Conservation (phyloP, 805 yeast species). For the Blastobotrys chiropterorum region DNA sequence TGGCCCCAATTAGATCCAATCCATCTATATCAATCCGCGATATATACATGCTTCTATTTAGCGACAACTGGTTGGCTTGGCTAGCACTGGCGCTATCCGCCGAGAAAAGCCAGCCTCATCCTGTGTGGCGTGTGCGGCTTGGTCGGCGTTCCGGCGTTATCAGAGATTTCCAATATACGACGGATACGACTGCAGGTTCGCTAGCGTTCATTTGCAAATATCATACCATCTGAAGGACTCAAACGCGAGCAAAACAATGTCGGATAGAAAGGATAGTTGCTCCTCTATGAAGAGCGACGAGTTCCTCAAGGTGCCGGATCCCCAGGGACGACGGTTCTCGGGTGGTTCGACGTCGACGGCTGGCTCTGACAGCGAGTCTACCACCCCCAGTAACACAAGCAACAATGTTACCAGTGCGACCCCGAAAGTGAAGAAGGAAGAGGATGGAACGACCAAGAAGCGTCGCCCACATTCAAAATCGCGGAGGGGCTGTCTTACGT, state of each 20-base stretch:
- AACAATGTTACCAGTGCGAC: too few species aligned
- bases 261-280: background rate
- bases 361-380: background rate
- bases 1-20: too few species aligned
- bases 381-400: too few species aligned
- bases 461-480: conserved; percentile 87
- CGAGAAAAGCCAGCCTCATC: too few species aligned
- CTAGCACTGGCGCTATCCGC: too few species aligned
- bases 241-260: background rate
- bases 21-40: too few species aligned
- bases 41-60: too few species aligned
- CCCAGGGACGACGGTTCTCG: background rate
- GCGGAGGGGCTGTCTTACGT: conserved; percentile 81
- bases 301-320: background rate
- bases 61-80: too few species aligned
- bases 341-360: background rate
- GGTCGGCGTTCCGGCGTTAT: background rate
- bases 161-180: background rate
- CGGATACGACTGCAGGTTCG: background rate
- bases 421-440: background rate
- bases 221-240: background rate
- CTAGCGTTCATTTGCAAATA: background rate
- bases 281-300: background rate
- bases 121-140: background rate
- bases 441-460: conserved; percentile 32